Conservation (phyloP, 257 asterid genomes). For the Gardenia jasminoides region DNA sequence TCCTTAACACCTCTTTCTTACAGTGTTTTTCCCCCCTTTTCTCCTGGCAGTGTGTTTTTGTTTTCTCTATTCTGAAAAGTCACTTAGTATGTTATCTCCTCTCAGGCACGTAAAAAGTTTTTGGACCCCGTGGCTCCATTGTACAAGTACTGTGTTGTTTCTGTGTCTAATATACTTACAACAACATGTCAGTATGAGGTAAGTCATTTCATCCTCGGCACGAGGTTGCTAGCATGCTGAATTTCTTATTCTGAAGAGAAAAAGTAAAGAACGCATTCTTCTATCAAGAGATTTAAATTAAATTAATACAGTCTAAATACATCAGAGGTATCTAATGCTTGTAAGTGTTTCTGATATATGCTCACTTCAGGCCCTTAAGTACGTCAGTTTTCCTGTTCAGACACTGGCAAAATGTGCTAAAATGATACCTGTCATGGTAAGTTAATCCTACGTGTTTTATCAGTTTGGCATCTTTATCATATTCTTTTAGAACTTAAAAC, state of each 20-base stretch:
- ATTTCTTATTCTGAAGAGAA: constrained; percentile 6
- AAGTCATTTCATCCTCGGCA: constrained; percentile 9
- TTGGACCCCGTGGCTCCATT: constrained; percentile 97
- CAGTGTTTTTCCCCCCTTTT: too few species aligned
- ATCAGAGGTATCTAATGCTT: background rate
- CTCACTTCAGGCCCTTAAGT: constrained; percentile 89
- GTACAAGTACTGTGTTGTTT: constrained; percentile 72
- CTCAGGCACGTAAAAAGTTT: constrained; percentile 72
- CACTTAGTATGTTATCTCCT: background rate
- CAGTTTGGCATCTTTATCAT: background rate
- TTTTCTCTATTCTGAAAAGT: too few species aligned
- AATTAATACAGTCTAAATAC: background rate
- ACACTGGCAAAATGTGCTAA: constrained; percentile 98
- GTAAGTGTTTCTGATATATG: constrained; percentile 12
- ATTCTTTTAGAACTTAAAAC: background rate
- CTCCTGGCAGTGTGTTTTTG: too few species aligned
- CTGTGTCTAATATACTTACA: constrained; percentile 90
- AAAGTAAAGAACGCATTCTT: background rate
- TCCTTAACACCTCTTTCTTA: background rate
- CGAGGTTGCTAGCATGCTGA: background rate
- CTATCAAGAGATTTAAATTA: background rate
- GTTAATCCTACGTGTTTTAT: constrained; percentile 29
- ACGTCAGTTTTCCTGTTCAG: constrained; percentile 97
- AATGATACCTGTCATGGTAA: constrained; percentile 99
- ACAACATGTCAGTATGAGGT: constrained; percentile 99